These are phyloP conservation scores for Phialophora expanda DNA, from an alignment of 2,329 filamentous ascomycete species.

Conservation along the genomic window DNA sequence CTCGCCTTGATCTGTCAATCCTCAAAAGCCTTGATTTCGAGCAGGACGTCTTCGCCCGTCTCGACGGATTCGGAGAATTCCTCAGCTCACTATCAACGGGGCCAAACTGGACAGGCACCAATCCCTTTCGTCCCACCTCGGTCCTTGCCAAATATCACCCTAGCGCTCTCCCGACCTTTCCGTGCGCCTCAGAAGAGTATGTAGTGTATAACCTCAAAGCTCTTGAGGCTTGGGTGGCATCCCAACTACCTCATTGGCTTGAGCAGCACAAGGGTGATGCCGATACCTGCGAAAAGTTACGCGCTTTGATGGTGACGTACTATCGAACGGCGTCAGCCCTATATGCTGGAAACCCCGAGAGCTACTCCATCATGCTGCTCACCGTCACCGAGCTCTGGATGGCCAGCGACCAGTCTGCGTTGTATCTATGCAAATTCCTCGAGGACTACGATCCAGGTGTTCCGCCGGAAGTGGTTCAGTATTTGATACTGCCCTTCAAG, in stretches of 20 bases:
- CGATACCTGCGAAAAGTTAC: conserved; percentile 1
- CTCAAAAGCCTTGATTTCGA: no score
- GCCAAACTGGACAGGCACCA: no score
- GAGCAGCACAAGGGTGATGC: background rate
- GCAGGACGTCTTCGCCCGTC: no score
- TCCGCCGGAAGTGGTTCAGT: conserved; percentile 27
- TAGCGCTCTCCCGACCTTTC: background rate
- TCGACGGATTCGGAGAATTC: no score
- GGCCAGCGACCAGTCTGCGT: conserved; percentile 16
- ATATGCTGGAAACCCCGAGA: conserved; percentile 10
- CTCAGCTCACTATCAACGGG: no score
- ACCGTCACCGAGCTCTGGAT: conserved; percentile 16
- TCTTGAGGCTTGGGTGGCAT: background rate
- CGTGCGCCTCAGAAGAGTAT: background rate
- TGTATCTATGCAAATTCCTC: conserved; percentile 16
- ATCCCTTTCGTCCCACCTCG: no score
- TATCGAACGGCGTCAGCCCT: conserved; percentile 4
- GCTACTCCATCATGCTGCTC: background rate
- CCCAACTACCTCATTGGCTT: background rate
- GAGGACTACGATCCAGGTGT: conserved; percentile 21
- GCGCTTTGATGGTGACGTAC: background rate
- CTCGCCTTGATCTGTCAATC: no score
- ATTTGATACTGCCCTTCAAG: conserved; percentile 37
- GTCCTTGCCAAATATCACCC: background rate
- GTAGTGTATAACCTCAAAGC: background rate